These are phyloP conservation scores for Bretziella fagacearum DNA, from an alignment of 2,329 filamentous ascomycete species.

Conservation along the genomic window DNA sequence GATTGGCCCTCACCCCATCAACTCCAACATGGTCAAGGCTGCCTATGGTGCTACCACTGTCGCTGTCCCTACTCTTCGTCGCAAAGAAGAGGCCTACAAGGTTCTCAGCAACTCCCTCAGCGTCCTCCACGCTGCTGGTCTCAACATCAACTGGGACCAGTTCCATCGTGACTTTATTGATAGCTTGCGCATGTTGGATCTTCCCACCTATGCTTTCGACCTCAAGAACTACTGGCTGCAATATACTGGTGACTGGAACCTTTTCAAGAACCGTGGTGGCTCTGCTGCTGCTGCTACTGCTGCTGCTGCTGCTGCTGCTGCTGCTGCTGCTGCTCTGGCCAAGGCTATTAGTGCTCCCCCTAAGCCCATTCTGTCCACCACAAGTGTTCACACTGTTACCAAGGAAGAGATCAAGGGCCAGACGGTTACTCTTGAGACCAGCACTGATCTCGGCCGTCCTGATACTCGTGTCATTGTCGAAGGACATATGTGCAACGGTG, in stretches of 20 bases:
- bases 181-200: conserved; percentile 33
- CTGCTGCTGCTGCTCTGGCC: conserved; percentile 20
- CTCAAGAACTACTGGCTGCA: conserved; percentile 53
- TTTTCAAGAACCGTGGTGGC: conserved; percentile 49
- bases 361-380: conserved; percentile 43
- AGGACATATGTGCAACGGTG: conserved; percentile 52
- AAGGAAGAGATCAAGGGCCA: conserved; percentile 45
- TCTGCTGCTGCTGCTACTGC: conserved; percentile 21
- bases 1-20: conserved; percentile 54
- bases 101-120: conserved; percentile 41
- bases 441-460: conserved; percentile 47
- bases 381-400: conserved; percentile 46
- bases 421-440: conserved; percentile 35
- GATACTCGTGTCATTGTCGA: conserved; percentile 42
- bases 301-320: no score
- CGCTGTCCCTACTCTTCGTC: conserved; percentile 43
- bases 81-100: conserved; percentile 47
- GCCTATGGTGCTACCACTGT: conserved; percentile 35
- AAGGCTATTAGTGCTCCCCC: conserved; percentile 22
- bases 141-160: conserved; percentile 53
- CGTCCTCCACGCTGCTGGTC: conserved; percentile 41
- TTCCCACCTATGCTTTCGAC: conserved; percentile 57
- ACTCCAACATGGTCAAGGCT: conserved; percentile 46
- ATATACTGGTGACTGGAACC: conserved; percentile 51
- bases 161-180: conserved; percentile 37